phyloP scores from a whole-genome alignment of 805 yeast species.

The Metschnikowia continentalis region DNA sequence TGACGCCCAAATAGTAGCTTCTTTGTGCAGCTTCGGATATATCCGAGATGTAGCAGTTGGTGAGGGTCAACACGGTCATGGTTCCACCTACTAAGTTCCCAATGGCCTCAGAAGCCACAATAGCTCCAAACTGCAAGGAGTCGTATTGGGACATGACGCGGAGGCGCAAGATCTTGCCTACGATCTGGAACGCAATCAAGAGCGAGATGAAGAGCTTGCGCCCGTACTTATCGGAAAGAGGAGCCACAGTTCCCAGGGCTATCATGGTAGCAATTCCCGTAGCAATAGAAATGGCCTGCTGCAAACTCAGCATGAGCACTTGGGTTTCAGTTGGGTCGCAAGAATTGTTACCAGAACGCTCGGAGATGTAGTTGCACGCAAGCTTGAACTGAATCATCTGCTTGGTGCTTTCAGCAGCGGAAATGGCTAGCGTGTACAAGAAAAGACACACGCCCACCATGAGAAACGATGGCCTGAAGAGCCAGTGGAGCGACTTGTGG shows the following conservation, averaged over 20 bases:
- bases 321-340: slow-evolving; percentile 36
- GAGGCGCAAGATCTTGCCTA: slow-evolving; percentile 23
- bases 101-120: slow-evolving; percentile 43
- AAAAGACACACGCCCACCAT: slow-evolving; percentile 44
- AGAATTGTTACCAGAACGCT: slow-evolving; percentile 6
- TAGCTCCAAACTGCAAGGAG: slow-evolving; percentile 29
- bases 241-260: slow-evolving; percentile 50
- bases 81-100: slow-evolving; percentile 62
- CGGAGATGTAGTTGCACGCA: slow-evolving; percentile 25
- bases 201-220: slow-evolving; percentile 26
- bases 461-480: slow-evolving; percentile 52
- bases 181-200: slow-evolving; percentile 16
- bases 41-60: slow-evolving; percentile 72
- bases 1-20: slow-evolving; percentile 53
- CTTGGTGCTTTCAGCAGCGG: slow-evolving; percentile 40
- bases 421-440: slow-evolving; percentile 38
- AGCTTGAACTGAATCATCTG: slow-evolving; percentile 29
- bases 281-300: slow-evolving; percentile 39
- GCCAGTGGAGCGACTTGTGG: slow-evolving; percentile 48
- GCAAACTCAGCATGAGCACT: slow-evolving; percentile 44
- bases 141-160: slow-evolving; percentile 23
- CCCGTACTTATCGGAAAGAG: slow-evolving; percentile 38
- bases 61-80: slow-evolving; percentile 50
- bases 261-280: slow-evolving; percentile 45
- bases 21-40: slow-evolving; percentile 61